Evolutionary conservation across 768 basidiomycete genomes (phyloP), one percentile per base, ranked within the genome.

Genomic region (Suillus variegatus): DNA sequence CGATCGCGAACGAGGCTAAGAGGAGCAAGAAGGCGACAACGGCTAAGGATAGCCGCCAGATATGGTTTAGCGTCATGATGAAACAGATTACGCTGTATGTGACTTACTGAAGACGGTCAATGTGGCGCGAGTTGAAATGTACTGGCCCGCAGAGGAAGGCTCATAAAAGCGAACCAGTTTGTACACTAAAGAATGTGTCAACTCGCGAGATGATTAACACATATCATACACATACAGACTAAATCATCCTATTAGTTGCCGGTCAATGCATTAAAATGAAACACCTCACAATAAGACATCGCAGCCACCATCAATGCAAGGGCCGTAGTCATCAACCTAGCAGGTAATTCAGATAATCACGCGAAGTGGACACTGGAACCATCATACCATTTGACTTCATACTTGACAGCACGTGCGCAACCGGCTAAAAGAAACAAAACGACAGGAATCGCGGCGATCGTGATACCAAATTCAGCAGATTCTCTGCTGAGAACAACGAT

Each of bases 101-200:
- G 35, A 80, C 86, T 58, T 72, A 95, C 93, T 92, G 81, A 94
- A 95, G 38, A 87, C 82, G 5, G 92, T 93, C 14, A 95, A 79
- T 9, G 93, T 92, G 61, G 86, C 88, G 61, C 93, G 83, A 22
- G 93, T 94, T n/a, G 91, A 87, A 28, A 75, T 70, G 71, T 95
- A 95, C 67, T 83, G 80, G 1, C 47, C 68, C 55, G 75, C 68
- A 8, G 90, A 87, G 4, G 71, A 66, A 4, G 92, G 91, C 32
- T 86, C 78, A 73, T 91, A 95, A 79, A 94, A 92, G 25, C 93
- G 88, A 66, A 89, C 86, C n/a, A 95, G 83, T 72, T 95, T 95
- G 76, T 90, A 95, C 60, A 94, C 90, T 93, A 64, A 16, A 60
- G 25, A 13, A 0, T 49, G 25, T 40, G 66, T 54, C 64, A 55